Evolutionary conservation across 2,329 filamentous ascomycete genomes (phyloP).

Genomic region (Aschersonia sp.): DNA sequence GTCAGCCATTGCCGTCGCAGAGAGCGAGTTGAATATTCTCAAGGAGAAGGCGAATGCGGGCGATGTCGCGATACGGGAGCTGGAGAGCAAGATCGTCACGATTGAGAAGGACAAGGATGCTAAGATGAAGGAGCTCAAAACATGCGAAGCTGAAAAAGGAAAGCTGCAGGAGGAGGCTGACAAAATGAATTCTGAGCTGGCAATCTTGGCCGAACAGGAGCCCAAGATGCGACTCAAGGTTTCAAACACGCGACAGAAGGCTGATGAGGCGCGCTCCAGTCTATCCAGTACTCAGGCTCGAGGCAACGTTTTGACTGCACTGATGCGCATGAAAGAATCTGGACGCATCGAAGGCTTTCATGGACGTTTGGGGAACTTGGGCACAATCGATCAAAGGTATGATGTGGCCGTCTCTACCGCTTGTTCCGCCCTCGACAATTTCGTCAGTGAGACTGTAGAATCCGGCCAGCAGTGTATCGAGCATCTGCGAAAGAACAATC

Average conservation of each 20-base stretch:
- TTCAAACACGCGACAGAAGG: conserved; percentile 82
- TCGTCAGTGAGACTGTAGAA: conserved; percentile 92
- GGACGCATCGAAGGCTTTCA: conserved; percentile 96
- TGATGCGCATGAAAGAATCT: conserved; percentile 92
- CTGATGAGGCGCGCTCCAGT: conserved; percentile 86
- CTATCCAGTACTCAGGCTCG: conserved; percentile 83
- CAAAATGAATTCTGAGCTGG: conserved; percentile 57
- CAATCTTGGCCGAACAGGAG: conserved; percentile 60
- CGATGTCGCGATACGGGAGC: conserved; percentile 68
- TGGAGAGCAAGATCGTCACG: conserved; percentile 60
- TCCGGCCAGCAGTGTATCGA: conserved; percentile 97
- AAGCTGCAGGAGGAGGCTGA: conserved; percentile 60
- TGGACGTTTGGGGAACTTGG: conserved; percentile 83
- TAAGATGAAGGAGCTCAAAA: conserved; percentile 62
- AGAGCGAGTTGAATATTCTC: conserved; percentile 87
- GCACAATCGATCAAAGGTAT: conserved; percentile 84
- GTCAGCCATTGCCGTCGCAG: conserved; percentile 82
- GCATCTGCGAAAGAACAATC: conserved; percentile 91
- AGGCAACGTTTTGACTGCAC: conserved; percentile 76
- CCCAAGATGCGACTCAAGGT: conserved; percentile 71
- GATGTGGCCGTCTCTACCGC: conserved; percentile 98
- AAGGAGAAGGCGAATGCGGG: conserved; percentile 81
- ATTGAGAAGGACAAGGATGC: conserved; percentile 57
- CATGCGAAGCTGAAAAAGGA: conserved; percentile 57
- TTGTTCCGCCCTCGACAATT: conserved; percentile 80